These are phyloP conservation scores for Aspergillus ochraceus DNA, from an alignment of 2,329 filamentous ascomycete genomes.

Conservation along the genomic window DNA sequence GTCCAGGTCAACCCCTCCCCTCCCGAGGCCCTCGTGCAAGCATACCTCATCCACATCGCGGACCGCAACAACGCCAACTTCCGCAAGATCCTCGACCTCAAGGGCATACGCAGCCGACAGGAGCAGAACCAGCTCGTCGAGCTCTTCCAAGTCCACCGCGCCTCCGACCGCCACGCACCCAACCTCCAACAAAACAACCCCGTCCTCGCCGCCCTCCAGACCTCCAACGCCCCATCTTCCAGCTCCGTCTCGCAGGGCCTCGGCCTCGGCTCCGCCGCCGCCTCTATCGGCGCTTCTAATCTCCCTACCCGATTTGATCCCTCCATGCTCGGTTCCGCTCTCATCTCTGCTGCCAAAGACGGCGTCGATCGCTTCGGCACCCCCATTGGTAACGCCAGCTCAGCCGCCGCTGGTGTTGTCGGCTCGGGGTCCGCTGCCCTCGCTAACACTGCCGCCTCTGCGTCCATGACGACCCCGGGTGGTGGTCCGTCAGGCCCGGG, in stretches of 20 bases:
- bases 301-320: conserved; percentile 71
- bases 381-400: conserved; percentile 35
- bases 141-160: conserved; percentile 83
- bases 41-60: conserved; percentile 94
- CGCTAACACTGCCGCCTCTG: conserved; percentile 20
- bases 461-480: conserved; percentile 25
- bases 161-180: conserved; percentile 61
- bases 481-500: conserved; percentile 23
- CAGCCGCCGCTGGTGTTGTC: conserved; percentile 15
- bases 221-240: conserved; percentile 27
- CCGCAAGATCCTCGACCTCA: conserved; percentile 91
- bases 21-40: conserved; percentile 90
- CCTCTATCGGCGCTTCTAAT: conserved; percentile 46
- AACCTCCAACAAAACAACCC: conserved; percentile 70
- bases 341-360: conserved; percentile 85
- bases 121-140: conserved; percentile 84
- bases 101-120: conserved; percentile 76
- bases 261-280: conserved; percentile 42
- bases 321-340: conserved; percentile 76
- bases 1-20: conserved; percentile 90
- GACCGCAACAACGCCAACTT: conserved; percentile 95
- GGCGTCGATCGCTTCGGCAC: conserved; percentile 76
- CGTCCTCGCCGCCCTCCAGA: conserved; percentile 65
- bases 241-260: conserved; percentile 50
- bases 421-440: conserved; percentile 17